These are phyloP conservation scores for Saturnispora besseyi DNA, from an alignment of 805 yeast species.

Conservation along the genomic window DNA sequence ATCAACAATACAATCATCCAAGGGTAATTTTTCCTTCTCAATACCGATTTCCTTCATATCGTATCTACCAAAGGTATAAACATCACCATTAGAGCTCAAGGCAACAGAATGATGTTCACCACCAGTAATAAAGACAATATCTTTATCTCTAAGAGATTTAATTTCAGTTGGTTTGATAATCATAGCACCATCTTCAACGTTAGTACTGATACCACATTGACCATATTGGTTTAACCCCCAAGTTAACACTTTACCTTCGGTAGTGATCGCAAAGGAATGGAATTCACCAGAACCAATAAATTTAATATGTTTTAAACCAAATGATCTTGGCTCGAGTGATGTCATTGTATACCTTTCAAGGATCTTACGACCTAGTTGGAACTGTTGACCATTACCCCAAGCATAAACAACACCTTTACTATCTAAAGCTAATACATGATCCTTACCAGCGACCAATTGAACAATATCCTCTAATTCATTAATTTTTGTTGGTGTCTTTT, in stretches of 20 bases:
- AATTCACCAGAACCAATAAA: conserved; percentile 89
- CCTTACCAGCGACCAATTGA: conserved; percentile 87
- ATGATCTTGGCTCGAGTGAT: conserved; percentile 71
- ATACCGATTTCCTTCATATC: conserved; percentile 94
- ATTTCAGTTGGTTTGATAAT: conserved; percentile 71
- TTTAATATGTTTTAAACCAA: conserved; percentile 72
- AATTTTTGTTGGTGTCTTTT: conserved; percentile 58
- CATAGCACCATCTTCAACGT: conserved; percentile 77
- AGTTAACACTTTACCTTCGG: conserved; percentile 58
- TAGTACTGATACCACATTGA: conserved; percentile 71
- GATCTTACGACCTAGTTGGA: conserved; percentile 82
- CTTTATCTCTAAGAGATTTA: conserved; percentile 48
- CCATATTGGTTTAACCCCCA: conserved; percentile 99
- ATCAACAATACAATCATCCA: conserved; percentile 60
- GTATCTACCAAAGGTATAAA: conserved; percentile 81
- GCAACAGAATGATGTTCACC: conserved; percentile 95
- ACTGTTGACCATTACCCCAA: conserved; percentile 97
- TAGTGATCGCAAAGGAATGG: conserved; percentile 87
- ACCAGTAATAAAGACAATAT: conserved; percentile 60
- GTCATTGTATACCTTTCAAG: conserved; percentile 67
- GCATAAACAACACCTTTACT: conserved; percentile 80
- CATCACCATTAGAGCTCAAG: conserved; percentile 58
- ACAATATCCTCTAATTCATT: conserved; percentile 56
- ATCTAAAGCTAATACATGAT: conserved; percentile 80
- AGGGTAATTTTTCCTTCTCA: conserved; percentile 54